Base-by-base conservation (phyloP, 1,284 basidiomycete genomes). In the Cutaneotrichosporon arboriforme region DNA sequence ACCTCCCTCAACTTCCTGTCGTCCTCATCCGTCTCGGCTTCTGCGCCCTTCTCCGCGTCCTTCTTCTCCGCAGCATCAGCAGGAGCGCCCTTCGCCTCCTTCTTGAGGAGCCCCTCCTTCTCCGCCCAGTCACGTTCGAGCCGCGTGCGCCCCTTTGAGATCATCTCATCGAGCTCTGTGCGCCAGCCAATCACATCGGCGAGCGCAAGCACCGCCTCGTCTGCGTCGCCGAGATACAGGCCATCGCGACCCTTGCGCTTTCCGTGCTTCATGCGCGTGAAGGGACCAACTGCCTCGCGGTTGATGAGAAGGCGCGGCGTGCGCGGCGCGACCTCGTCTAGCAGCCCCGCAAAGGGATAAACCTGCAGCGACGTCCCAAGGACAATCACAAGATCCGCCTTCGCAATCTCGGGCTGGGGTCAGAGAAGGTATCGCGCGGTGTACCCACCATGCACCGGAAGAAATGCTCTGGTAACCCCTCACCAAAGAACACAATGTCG, bases 401-500 rank as follows among this genome's bases (percentile, higher is more conserved):
- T 21, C 23, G 45, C 37, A 4, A 59, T 44, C 34, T 59, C 57
- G 33, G 31, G 33, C 57, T 59, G 37, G 12, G 14, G 47, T 41
- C 39, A 41, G 38, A 13, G 15, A 10, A 31, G 26, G 5, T 31
- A 31, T n/a, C n/a, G n/a, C n/a, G 26, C 26, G n/a, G 31, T 10
- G 42, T 38, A 45, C 43, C n/a, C 33, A 45, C 43, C 31, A 45
- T 45, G 17, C 20, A 18, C 20, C 17, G 17, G 57, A 77, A 78
- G 58, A 78, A 78, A 18, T 62, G 54, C 20, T 73, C 64, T 1
- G 77, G 77, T 20, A 78, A 54, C 4, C 72, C 73, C 75, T 94
- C 91, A 44, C 91, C 91, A 66, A 94, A 94, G 76, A 96, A 93
- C n/a, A 93, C 88, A 44, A 94, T 94, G 66, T 93, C 87, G 4